Percentiles rank a stretch among this genome's conserved stretches.
These are phyloP conservation scores for Guadua angustifolia DNA, from an alignment of 176 grass and related monocot species.

Conservation along the genomic window DNA sequence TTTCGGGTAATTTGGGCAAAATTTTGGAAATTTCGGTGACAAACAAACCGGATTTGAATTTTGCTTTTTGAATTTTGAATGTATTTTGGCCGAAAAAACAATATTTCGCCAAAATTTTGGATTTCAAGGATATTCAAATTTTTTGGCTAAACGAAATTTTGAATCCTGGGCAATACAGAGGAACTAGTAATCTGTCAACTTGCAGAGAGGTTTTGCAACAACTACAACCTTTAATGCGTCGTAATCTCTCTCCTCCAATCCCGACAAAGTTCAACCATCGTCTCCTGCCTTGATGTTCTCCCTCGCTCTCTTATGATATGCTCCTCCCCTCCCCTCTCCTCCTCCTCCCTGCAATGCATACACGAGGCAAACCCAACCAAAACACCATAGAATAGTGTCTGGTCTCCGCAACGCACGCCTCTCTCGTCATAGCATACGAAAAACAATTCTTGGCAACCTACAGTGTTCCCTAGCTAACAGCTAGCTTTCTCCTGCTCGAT, in stretches of 20 bases:
- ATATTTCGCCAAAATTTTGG: too few species aligned
- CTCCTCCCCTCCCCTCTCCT: neutral
- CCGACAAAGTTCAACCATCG: constrained; percentile 60
- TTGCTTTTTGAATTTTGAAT: too few species aligned
- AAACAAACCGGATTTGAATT: too few species aligned
- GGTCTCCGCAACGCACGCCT: constrained; percentile 32
- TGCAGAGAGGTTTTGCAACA: too few species aligned
- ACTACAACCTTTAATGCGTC: constrained; percentile 59
- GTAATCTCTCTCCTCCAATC: constrained; percentile 60
- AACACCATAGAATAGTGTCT: constrained; percentile 64
- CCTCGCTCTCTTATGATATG: constrained; percentile 44
- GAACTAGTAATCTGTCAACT: too few species aligned
- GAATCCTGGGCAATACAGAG: too few species aligned
- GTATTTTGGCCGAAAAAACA: too few species aligned
- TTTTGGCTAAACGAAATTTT: too few species aligned
- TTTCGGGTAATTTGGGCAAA: too few species aligned
- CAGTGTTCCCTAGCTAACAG: constrained; percentile 33
- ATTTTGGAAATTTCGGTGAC: too few species aligned
- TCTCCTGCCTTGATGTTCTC: constrained; percentile 47
- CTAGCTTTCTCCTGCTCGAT: constrained; percentile 45
- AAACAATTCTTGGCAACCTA: constrained; percentile 1
- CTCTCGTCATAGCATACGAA: constrained; percentile 20
- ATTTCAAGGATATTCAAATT: too few species aligned
- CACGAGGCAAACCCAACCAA: constrained; percentile 50
- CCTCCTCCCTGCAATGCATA: constrained; percentile 48